A percentile compares a stretch with the other conserved stretches of the same genome.
Conservation (phyloP, 164 flowering plant genomes). For the Paratinospora sagittata region DNA sequence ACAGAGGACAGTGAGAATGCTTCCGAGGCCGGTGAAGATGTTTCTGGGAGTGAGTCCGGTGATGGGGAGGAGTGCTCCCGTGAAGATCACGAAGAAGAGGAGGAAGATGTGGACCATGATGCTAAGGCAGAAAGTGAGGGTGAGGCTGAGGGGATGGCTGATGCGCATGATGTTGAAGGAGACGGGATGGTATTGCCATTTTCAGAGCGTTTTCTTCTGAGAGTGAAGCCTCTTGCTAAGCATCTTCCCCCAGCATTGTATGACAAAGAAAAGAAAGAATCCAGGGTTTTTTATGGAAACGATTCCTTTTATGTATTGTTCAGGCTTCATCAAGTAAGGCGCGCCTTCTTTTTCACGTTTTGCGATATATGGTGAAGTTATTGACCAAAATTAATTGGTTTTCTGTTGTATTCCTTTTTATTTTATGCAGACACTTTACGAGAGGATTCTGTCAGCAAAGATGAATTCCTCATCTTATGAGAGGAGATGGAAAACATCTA, state of each 20-base stretch:
- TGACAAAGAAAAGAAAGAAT: conserved; percentile 38
- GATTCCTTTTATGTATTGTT: conserved; percentile 90
- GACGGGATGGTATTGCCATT: conserved; percentile 47
- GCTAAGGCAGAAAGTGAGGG: conserved; percentile 90
- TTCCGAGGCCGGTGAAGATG: conserved; percentile 70
- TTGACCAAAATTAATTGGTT: neutral
- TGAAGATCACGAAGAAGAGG: conserved; percentile 59
- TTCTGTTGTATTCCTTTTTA: neutral
- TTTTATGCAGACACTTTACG: conserved; percentile 65
- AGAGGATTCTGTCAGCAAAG: conserved; percentile 85
- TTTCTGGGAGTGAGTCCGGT: conserved; percentile 80
- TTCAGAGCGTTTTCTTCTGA: conserved; percentile 53
- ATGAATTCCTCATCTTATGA: conserved; percentile 64
- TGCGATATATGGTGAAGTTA: neutral
- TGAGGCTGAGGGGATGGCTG: conserved; percentile 84
- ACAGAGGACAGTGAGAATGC: conserved; percentile 80
- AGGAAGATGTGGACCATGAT: conserved; percentile 57
- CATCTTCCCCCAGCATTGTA: conserved; percentile 38
- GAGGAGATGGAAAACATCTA: conserved; percentile 60
- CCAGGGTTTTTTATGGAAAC: conserved; percentile 77
- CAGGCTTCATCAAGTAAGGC: conserved; percentile 88
- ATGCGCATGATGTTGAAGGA: conserved; percentile 72
- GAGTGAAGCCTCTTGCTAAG: conserved; percentile 79
- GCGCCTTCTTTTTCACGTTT: neutral
- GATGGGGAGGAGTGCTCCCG: conserved; percentile 75